Conservation (phyloP, 2,329 filamentous ascomycete genomes). For the Leptosphaerulina australis region DNA sequence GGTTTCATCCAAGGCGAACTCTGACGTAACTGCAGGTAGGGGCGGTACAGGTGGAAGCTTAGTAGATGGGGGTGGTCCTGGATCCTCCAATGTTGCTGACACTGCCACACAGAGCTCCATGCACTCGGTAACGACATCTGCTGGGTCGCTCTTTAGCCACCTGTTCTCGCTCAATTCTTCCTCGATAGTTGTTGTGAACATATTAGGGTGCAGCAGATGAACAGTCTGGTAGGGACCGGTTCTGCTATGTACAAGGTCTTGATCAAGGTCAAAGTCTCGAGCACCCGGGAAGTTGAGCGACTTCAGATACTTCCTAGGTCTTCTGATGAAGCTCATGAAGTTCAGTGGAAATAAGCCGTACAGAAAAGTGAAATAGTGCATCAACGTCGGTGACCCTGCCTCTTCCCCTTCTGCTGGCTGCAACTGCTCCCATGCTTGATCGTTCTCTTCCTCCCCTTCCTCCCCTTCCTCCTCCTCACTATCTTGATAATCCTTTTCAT, state of each 20-base stretch:
- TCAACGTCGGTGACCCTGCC: conserved; percentile 63
- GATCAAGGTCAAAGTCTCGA: conserved; percentile 78
- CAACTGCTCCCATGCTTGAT: conserved; percentile 67
- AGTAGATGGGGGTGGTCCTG: conserved; percentile 54
- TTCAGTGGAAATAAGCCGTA: conserved; percentile 86
- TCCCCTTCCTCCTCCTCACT: conserved; percentile 48
- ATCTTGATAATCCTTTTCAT: conserved; percentile 35
- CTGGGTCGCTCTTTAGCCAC: conserved; percentile 79
- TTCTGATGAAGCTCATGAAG: conserved; percentile 84
- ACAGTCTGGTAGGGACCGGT: conserved; percentile 75
- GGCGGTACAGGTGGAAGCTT: conserved; percentile 58
- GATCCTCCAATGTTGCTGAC: conserved; percentile 51
- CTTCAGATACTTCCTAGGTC: conserved; percentile 78
- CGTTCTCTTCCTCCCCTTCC: conserved; percentile 39
- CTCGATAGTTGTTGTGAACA: conserved; percentile 78
- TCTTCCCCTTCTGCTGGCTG: conserved; percentile 65
- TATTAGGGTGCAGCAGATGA: conserved; percentile 82
- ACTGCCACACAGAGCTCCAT: conserved; percentile 67
- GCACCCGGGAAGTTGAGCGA: conserved; percentile 72
- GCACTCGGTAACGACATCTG: conserved; percentile 80
- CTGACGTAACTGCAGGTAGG: conserved; percentile 38
- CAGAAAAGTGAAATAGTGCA: conserved; percentile 79
- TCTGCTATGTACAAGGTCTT: conserved; percentile 74
- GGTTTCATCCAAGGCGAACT: conserved; percentile 44
- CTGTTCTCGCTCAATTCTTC: conserved; percentile 79